A percentile compares a stretch with the other conserved stretches of the same genome.
These are phyloP conservation scores for Aspergillus sp. DNA, from an alignment of 2,329 filamentous ascomycete genomes.

Conservation along the genomic window DNA sequence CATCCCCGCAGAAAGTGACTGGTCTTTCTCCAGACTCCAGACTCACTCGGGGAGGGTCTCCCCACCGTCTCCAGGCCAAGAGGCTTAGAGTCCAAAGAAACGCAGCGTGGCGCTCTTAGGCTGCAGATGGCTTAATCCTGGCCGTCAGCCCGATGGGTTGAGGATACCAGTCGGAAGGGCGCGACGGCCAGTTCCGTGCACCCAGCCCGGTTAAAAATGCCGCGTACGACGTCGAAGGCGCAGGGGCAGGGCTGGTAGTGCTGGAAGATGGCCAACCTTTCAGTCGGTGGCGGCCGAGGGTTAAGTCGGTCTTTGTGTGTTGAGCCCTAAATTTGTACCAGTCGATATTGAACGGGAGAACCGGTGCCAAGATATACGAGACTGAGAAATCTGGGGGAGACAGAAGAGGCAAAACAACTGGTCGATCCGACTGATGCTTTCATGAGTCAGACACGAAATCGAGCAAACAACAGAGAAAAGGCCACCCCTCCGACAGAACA, in stretches of 20 bases:
- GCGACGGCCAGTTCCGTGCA: neutral
- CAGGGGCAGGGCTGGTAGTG: neutral
- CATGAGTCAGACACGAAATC: neutral
- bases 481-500: neutral
- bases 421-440: neutral
- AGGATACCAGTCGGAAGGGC: too few species aligned
- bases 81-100: slow-evolving; percentile 9
- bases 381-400: neutral
- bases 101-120: slow-evolving; percentile 4
- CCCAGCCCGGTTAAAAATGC: neutral
- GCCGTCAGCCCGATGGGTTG: neutral
- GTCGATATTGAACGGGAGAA: neutral
- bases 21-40: slow-evolving; percentile 1
- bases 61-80: slow-evolving; percentile 5
- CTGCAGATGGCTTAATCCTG: neutral
- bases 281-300: neutral
- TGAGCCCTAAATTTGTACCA: too few species aligned
- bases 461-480: neutral
- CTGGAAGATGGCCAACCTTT: neutral
- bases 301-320: neutral
- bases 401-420: neutral
- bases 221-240: neutral
- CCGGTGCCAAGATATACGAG: neutral
- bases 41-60: neutral
- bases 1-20: neutral